Base-by-base conservation (phyloP, 1,139 yeast species). In the Kodamaea fungicola region DNA sequence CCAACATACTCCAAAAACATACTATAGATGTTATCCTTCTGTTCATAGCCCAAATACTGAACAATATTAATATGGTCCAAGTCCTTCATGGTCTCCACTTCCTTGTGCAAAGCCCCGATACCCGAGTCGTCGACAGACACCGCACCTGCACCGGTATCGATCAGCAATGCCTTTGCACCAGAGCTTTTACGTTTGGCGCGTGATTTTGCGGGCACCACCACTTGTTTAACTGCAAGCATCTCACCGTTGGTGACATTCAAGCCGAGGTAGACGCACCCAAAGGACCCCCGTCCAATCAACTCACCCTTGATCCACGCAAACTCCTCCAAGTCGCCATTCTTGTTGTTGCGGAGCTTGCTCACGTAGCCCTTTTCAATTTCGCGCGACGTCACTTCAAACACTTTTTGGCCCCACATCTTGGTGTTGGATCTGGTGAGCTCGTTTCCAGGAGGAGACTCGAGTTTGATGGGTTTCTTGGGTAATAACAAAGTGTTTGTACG, bases 271-370 rank as follows among this genome's bases (percentile, higher is more conserved):
- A 94, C 98, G 31, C 87, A 83, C n/a, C 98, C 99, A 69, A 90
- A 94, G 0, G 97, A 90, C 0, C 99, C 99, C 42, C 90, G 79
- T 1, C 99, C 99, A 42, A 94, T 88, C 45, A 92, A 71, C 53
- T 90, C 97, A 70, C 99, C 99, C 57, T 89, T 89, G 37, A 94
- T 86, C 99, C 99, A 94, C 0, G 92, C 94, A 67, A 90, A 89
- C 59, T 88, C 95, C 51, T 83, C 84, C 51, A 78, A 78, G 33
- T 78, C 76, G 8, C 92, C 94, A 37, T 63, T 59, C 38, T 70
- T 74, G 40, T 76, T 78, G 49, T 75, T 83, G 12, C 85, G 66
- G 36, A 83, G 57, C 37, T 78, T 78, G 44, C 82, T 76, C 8
- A 80, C 76, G 46, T 70, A 71, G 1, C 80, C 82, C 37, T 67